Base-by-base conservation (phyloP, 2,329 filamentous ascomycete species). In the Colletotrichum eleusines region DNA sequence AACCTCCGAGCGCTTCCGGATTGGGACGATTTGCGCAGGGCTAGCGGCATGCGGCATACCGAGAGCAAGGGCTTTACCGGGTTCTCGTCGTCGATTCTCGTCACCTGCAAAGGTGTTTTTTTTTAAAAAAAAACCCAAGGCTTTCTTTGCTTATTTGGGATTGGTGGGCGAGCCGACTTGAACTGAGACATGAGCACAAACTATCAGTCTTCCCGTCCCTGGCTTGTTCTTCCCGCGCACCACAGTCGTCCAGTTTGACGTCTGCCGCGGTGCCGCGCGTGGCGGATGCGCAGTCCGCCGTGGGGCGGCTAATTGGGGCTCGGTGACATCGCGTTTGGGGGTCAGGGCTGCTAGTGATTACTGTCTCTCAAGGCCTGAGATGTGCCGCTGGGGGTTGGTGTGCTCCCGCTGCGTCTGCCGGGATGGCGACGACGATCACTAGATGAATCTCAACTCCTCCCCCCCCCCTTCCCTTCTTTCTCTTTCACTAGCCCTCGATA, bases 1-100 rank as follows among this genome's bases (percentile, higher is more conserved):
- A n/a, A 28, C 54, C n/a, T 40, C 46, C n/a, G n/a, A 23, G 18
- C 28, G 16, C n/a, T 62, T 40, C 50, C 67, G 20, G 9, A 67
- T 68, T 38, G 28, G 64, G 58, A 28, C 44, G 63, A 71, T 71
- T 58, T 58, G 58, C 57, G 58, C 51, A 31, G 51, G 50, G 68
- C 35, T 53, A 50, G 38, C 7, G 51, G 51, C 59, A 35, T 70
- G 51, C 55, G 26, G 42, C 40, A 62, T 63, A 53, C 63, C 64
- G 68, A 68, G 46, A 63, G 26, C 20, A 23, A n/a, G 12, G n/a
- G n/a, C 33, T 40, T 40, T 23, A 16, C 28, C 58, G 23, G 20
- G 14, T 18, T n/a, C 48, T 66, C 4, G 31, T n/a, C n/a, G 31
- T 40, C 18, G 31, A 26, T 42, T 31, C 20, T 28, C 23, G 46